A percentile compares a stretch with the other conserved stretches of the same genome.
phyloP scores from a whole-genome alignment of 208 protist genomes.

The Crithidia bombi region DNA sequence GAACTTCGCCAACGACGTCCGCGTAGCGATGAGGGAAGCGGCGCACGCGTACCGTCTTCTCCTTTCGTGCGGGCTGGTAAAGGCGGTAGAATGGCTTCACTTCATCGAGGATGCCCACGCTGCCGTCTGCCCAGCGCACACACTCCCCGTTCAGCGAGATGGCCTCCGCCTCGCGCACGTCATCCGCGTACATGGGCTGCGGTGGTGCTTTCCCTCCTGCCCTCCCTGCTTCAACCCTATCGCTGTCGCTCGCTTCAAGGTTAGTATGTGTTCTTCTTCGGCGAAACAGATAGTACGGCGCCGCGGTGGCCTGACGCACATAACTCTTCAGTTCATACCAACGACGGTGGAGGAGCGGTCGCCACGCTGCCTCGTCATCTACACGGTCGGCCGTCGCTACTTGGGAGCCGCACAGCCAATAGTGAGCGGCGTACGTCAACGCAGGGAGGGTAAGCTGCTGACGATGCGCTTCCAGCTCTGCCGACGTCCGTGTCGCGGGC shows the following conservation, averaged over 20 bases:
- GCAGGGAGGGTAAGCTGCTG: not conserved
- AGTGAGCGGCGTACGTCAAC: not conserved
- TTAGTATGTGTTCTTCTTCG: too few species aligned
- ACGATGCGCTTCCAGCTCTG: not conserved
- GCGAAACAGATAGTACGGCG: slow-evolving; percentile 6
- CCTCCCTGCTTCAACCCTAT: not conserved
- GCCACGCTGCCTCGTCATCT: slow-evolving; percentile 40
- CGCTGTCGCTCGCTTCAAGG: not conserved
- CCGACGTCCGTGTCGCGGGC: not conserved
- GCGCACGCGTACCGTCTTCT: slow-evolving; percentile 64
- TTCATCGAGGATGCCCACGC: slow-evolving; percentile 53
- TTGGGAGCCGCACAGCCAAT: slow-evolving; percentile 16
- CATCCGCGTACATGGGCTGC: slow-evolving; percentile 29
- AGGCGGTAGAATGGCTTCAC: slow-evolving; percentile 51
- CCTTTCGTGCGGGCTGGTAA: slow-evolving; percentile 49
- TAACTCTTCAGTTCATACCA: slow-evolving; percentile 72
- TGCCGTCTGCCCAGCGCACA: slow-evolving; percentile 60
- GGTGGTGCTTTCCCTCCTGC: not conserved
- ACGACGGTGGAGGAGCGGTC: slow-evolving; percentile 56
- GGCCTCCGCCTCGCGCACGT: slow-evolving; percentile 70
- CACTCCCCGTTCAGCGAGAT: slow-evolving; percentile 57
- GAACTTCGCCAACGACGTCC: slow-evolving; percentile 73
- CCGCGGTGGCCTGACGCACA: slow-evolving; percentile 51
- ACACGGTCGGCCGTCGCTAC: slow-evolving; percentile 4
- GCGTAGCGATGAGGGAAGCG: slow-evolving; percentile 69